Base-by-base conservation (phyloP, 2,329 filamentous ascomycete species). In the Talaromyces pinophilus region DNA sequence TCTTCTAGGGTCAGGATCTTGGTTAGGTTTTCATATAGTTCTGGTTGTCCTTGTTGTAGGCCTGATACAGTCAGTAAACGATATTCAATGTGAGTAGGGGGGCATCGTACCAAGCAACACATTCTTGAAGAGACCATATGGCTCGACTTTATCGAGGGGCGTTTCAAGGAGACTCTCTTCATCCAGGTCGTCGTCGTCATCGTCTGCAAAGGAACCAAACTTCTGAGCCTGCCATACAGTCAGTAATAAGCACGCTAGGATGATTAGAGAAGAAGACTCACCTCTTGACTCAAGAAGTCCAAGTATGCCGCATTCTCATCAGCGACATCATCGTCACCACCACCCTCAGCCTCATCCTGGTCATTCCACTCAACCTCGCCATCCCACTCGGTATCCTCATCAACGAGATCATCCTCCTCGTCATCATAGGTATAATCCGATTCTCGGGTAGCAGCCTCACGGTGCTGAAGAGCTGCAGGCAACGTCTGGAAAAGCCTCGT, bases 221-320 rank as follows among this genome's bases (percentile, higher is more conserved):
- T 95, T 96, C 73, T 92, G 89, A 13, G 93, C 92, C 88, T 92
- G 70, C 5, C 3, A 25, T 4, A 38, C 3, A 38, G n/a, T 57
- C 19, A 57, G 54, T 22, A 38, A 8, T 15, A 6, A 22, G 33
- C 13, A 35, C 8, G 30, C 15, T 15, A n/a, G 2, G 5, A 25
- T 1, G 22, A 11, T 10, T 13, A 2, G 5, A 17, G 2, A 60
- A 30, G 28, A 64, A 30, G 22, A 38, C 63, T 77, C 76, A 89
- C 90, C 83, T 98, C 94, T 77, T 96, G 91, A 72, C 94, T 96
- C 33, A 99, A 81, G 82, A 99, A 99, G 71, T 98, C 93, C 57
- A 99, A 87, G 77, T 99, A 99, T 5, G 94, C 92, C 28, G 91
- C 90, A 77, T 92, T 95, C 80, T 98, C 94, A 73, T 97, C 94